phyloP scores from a whole-genome alignment of 2,329 filamentous ascomycete species.

The Trichothecium sympodiale region DNA sequence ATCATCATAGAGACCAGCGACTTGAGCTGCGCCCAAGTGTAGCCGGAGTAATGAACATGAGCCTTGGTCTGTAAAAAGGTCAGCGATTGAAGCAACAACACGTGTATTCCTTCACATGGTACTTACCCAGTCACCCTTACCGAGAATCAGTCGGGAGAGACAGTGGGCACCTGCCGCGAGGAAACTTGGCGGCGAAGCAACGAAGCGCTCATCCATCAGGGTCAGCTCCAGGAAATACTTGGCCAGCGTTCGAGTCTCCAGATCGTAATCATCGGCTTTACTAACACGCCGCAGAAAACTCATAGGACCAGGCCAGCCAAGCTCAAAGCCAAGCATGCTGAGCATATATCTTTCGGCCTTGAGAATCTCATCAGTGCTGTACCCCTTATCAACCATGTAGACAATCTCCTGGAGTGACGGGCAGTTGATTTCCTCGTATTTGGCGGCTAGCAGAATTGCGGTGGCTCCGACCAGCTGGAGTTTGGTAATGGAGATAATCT shows the following conservation, averaged over 20 bases:
- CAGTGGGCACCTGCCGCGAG: conserved; percentile 87
- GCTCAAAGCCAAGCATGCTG: conserved; percentile 87
- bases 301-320: conserved; percentile 98
- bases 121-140: conserved; percentile 91
- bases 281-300: conserved; percentile 93
- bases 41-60: conserved; percentile 88
- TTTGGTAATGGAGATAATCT: conserved; percentile 90
- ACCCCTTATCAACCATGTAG: conserved; percentile 95
- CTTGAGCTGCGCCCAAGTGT: conserved; percentile 76
- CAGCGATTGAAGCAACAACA: too few relatives aligned
- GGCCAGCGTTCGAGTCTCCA: conserved; percentile 87
- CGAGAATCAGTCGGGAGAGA: conserved; percentile 75
- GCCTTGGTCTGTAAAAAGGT: conserved; percentile 51
- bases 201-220: conserved; percentile 96
- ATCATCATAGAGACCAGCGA: conserved; percentile 68
- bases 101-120: too few relatives aligned
- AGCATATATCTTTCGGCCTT: conserved; percentile 99
- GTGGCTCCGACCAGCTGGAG: conserved; percentile 93
- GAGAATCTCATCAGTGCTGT: conserved; percentile 81
- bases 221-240: conserved; percentile 98
- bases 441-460: conserved; percentile 88
- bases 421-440: conserved; percentile 98
- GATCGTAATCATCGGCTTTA: conserved; percentile 95
- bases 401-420: conserved; percentile 91
- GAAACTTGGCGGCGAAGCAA: conserved; percentile 83